These are phyloP conservation scores for Nepenthes alata DNA, from an alignment of 179 eudicot species.

Conservation along the genomic window DNA sequence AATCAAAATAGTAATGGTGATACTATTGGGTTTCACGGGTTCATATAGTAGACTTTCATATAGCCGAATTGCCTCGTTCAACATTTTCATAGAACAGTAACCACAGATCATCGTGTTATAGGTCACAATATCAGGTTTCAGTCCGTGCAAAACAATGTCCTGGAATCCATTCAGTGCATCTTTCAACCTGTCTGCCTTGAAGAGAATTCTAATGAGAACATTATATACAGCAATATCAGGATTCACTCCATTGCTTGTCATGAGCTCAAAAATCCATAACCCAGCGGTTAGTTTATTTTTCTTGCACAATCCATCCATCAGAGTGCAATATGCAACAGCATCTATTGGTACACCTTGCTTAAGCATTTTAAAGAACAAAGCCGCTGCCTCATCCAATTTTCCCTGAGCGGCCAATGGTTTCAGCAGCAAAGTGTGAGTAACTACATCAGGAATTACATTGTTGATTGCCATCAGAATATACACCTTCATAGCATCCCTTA, in stretches of 20 bases:
- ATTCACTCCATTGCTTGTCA: constrained; percentile 22
- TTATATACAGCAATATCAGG: constrained; percentile 47
- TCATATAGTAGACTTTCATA: constrained; percentile 23
- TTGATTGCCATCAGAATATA: constrained; percentile 24
- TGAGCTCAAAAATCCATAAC: constrained; percentile 25
- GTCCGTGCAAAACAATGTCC: constrained; percentile 27
- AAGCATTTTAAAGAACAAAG: constrained; percentile 38
- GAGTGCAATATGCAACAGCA: constrained; percentile 44
- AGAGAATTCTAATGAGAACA: constrained; percentile 36
- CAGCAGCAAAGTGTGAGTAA: constrained; percentile 39
- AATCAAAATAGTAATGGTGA: constrained; percentile 45
- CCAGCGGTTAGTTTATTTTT: constrained; percentile 25
- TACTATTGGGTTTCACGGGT: constrained; percentile 21
- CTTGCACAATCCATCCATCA: constrained; percentile 48
- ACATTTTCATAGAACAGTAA: constrained; percentile 29
- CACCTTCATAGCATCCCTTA: constrained; percentile 29
- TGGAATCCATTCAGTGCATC: constrained; percentile 28
- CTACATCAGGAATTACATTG: constrained; percentile 29
- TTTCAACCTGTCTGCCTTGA: constrained; percentile 22
- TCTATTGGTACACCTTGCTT: constrained; percentile 29
- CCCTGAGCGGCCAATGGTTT: constrained; percentile 25
- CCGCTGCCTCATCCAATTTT: constrained; percentile 21
- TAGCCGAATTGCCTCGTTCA: constrained; percentile 37
- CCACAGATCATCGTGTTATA: constrained; percentile 58
- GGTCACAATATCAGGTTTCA: constrained; percentile 54